Conservation (phyloP, 129 eudicot species). For the Flaveria linearis region DNA sequence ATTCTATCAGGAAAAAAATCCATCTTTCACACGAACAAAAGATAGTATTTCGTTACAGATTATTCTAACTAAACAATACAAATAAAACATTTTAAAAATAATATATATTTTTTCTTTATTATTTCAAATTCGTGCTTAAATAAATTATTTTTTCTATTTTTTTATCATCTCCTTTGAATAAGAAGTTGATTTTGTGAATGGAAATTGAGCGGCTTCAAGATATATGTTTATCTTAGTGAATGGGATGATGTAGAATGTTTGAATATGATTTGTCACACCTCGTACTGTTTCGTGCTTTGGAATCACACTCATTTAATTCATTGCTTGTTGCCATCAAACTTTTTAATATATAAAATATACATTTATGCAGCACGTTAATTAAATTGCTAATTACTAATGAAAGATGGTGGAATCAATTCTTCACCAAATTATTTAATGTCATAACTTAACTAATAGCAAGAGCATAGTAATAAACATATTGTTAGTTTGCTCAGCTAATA, state of each 20-base stretch:
- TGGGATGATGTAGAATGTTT: not conserved
- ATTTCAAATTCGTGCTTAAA: no score
- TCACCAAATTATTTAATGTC: constrained; percentile 27
- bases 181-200: not conserved
- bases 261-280: constrained; percentile 34
- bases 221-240: not conserved
- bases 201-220: constrained; percentile 2
- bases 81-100: no score
- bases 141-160: not conserved
- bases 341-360: not conserved
- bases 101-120: no score
- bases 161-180: not conserved
- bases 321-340: constrained; percentile 35
- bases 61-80: no score
- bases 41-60: no score
- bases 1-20: no score
- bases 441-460: constrained; percentile 25
- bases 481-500: not conserved
- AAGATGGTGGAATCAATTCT: constrained; percentile 28
- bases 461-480: constrained; percentile 27
- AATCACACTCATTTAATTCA: constrained; percentile 23
- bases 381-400: not conserved
- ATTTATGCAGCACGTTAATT: constrained; percentile 8
- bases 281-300: not conserved
- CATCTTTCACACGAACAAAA: no score